These are phyloP conservation scores for Amoeboaphelidium protococcarum DNA, from an alignment of 371 early-diverging fungal species.

Conservation along the genomic window DNA sequence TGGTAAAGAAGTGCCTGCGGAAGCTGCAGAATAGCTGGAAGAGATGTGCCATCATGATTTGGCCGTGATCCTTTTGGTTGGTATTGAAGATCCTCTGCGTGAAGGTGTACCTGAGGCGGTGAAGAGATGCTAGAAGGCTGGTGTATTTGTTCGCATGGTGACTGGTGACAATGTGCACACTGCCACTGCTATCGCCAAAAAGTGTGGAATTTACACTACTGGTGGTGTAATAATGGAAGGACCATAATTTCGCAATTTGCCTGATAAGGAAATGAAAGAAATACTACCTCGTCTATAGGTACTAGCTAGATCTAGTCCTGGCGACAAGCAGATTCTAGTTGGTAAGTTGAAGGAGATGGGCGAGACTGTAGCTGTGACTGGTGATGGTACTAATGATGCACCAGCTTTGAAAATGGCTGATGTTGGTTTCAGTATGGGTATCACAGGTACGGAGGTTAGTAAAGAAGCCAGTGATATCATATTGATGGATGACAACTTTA, in stretches of 20 bases:
- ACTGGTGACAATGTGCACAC: slow-evolving; percentile 79
- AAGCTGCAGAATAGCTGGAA: not conserved
- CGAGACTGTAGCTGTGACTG: slow-evolving; percentile 68
- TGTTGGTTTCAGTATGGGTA: slow-evolving; percentile 78
- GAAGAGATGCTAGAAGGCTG: slow-evolving; percentile 28
- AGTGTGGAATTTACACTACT: slow-evolving; percentile 56
- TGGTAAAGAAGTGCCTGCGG: slow-evolving; percentile 1
- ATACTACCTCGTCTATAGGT: slow-evolving; percentile 56
- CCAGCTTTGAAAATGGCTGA: slow-evolving; percentile 73
- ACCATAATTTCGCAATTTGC: slow-evolving; percentile 32
- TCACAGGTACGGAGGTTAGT: slow-evolving; percentile 65
- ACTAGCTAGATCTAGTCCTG: slow-evolving; percentile 71
- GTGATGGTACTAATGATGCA: slow-evolving; percentile 81
- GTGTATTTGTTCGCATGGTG: slow-evolving; percentile 61
- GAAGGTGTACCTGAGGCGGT: slow-evolving; percentile 42
- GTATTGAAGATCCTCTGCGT: slow-evolving; percentile 61
- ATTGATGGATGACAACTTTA: slow-evolving; percentile 58
- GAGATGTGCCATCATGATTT: slow-evolving; percentile 13
- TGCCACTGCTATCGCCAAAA: slow-evolving; percentile 71
- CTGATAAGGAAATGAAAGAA: slow-evolving; percentile 40
- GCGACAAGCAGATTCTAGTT: slow-evolving; percentile 82
- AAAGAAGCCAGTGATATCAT: slow-evolving; percentile 77
- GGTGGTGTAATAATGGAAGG: slow-evolving; percentile 60
- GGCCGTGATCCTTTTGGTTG: slow-evolving; percentile 49
- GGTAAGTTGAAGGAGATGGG: slow-evolving; percentile 57